A percentile compares a stretch with the other conserved stretches of the same genome.
phyloP scores from a whole-genome alignment of 805 yeast genomes.

The Candida ficus region DNA sequence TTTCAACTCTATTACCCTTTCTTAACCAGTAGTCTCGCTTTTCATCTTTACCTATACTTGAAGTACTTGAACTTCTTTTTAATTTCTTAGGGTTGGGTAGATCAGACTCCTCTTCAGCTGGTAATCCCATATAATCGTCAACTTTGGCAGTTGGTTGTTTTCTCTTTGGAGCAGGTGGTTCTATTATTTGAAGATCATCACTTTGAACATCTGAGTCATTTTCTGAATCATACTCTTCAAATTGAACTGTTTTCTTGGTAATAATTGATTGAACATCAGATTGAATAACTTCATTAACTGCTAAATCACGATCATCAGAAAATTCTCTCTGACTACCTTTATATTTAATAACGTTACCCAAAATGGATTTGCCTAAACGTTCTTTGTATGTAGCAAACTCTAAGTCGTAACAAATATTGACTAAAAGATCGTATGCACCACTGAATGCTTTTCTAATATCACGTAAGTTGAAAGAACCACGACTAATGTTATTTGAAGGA shows the following conservation, averaged over 20 bases:
- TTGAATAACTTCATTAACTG: conserved; percentile 53
- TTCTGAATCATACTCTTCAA: conserved; percentile 12
- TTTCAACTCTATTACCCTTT: conserved; percentile 24
- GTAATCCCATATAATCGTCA: conserved; percentile 25
- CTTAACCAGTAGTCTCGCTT: conserved; percentile 34
- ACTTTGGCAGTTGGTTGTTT: conserved; percentile 4
- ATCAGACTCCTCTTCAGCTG: conserved; percentile 24
- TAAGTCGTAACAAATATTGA: conserved; percentile 70
- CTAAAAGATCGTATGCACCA: conserved; percentile 78
- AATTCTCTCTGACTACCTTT: conserved; percentile 73
- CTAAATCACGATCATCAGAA: conserved; percentile 64
- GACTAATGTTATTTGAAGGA: conserved; percentile 71
- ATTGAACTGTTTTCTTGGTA: conserved; percentile 2
- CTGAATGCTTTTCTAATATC: conserved; percentile 81
- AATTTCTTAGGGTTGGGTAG: conserved; percentile 10
- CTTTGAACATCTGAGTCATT: conserved; percentile 7
- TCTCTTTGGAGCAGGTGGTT: not conserved
- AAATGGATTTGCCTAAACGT: conserved; percentile 64
- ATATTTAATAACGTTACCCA: conserved; percentile 75
- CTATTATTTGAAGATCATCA: not conserved
- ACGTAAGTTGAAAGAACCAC: conserved; percentile 77
- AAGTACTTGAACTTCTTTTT: conserved; percentile 7
- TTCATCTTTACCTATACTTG: conserved; percentile 17
- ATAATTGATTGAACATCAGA: conserved; percentile 25
- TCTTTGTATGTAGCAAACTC: conserved; percentile 59